These are phyloP conservation scores for Fusarium papillatum DNA, from an alignment of 2,329 filamentous ascomycete species.

Conservation along the genomic window DNA sequence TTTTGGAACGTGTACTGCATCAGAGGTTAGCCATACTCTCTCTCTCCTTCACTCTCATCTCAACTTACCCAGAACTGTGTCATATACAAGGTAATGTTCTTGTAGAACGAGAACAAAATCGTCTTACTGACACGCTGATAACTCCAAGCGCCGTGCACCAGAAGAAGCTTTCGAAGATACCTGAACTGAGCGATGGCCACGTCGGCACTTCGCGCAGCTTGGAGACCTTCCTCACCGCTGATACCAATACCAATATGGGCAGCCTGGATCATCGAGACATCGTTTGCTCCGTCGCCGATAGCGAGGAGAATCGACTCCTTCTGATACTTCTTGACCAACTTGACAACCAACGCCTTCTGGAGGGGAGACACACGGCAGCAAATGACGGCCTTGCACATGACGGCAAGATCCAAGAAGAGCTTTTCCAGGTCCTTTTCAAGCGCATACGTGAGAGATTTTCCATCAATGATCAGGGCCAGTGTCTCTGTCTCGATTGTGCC, in stretches of 20 bases:
- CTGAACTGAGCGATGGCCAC: constrained; percentile 97
- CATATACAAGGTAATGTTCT: constrained; percentile 99
- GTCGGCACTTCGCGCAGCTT: constrained; percentile 95
- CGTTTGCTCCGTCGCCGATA: constrained; percentile 97
- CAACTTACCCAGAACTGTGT: constrained; percentile 95
- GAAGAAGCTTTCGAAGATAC: constrained; percentile 90
- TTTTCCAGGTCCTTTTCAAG: constrained; percentile 96
- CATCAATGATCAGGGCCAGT: constrained; percentile 93
- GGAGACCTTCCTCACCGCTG: constrained; percentile 95
- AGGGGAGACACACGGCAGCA: constrained; percentile 97
- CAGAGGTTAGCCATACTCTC: constrained; percentile 34
- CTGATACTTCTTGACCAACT: constrained; percentile 94
- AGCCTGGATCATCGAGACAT: constrained; percentile 99
- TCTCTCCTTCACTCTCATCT: neutral
- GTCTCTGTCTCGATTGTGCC: constrained; percentile 85
- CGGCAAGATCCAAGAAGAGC: constrained; percentile 90
- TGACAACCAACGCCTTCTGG: constrained; percentile 97
- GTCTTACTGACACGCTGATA: constrained; percentile 98
- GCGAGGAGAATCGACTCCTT: constrained; percentile 92
- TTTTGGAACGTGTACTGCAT: constrained; percentile 95
- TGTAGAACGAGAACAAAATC: constrained; percentile 99
- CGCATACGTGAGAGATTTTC: constrained; percentile 93
- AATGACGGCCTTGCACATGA: constrained; percentile 99
- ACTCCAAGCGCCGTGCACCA: constrained; percentile 97
- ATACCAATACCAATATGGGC: constrained; percentile 98